phyloP scores from a whole-genome alignment of 805 yeast species.

The Sporopachydermia quercuum region DNA sequence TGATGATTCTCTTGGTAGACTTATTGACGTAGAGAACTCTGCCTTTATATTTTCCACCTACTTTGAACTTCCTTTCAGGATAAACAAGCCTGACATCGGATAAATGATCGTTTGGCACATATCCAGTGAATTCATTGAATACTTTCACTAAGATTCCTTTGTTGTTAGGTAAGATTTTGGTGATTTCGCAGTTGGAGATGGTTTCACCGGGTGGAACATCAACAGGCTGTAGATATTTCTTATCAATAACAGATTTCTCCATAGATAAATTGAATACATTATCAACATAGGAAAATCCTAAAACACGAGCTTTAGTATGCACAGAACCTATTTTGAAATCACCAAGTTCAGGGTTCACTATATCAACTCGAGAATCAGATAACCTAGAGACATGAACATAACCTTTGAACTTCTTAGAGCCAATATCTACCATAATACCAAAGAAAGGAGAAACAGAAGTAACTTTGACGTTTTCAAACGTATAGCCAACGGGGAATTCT shows the following conservation, averaged over 20 bases:
- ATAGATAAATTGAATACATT: conserved; percentile 51
- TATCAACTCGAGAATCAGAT: conserved; percentile 22
- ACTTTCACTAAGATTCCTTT: conserved; percentile 56
- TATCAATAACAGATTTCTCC: conserved; percentile 47
- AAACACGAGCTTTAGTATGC: conserved; percentile 55
- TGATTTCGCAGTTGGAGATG: conserved; percentile 37
- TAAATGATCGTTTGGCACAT: conserved; percentile 61
- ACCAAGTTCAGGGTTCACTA: conserved; percentile 13
- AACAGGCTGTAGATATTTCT: conserved; percentile 47
- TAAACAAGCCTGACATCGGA: conserved; percentile 73
- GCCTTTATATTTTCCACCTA: conserved; percentile 68
- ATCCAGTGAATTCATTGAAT: conserved; percentile 54
- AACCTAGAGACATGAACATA: conserved; percentile 69
- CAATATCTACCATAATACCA: conserved; percentile 28
- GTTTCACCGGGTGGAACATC: conserved; percentile 70
- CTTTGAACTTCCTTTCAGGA: conserved; percentile 86
- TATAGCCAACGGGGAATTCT: conserved; percentile 69
- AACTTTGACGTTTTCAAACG: conserved; percentile 39
- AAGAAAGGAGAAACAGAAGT: conserved; percentile 29
- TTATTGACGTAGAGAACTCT: conserved; percentile 41
- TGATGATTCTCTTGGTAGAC: conserved; percentile 31
- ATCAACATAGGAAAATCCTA: conserved; percentile 57
- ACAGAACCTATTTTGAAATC: conserved; percentile 44
- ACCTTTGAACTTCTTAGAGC: conserved; percentile 39
- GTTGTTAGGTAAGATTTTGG: conserved; percentile 38